Percentiles rank a stretch among this genome's conserved stretches.
These are phyloP conservation scores for Fermentozyma sake DNA, from an alignment of 1,139 yeast genomes.

Conservation along the genomic window DNA sequence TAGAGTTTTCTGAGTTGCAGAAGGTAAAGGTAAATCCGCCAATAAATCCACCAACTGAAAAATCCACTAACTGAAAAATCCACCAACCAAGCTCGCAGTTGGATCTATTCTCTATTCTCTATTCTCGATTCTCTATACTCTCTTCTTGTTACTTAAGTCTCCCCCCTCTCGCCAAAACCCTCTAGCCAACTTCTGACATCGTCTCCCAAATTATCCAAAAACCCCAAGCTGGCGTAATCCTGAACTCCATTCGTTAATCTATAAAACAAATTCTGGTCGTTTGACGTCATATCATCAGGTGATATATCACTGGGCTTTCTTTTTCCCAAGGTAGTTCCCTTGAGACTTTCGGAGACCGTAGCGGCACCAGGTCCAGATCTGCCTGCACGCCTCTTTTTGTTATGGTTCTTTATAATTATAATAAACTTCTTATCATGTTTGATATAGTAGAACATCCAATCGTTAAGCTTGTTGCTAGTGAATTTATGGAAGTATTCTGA, in stretches of 20 bases:
- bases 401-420: slow-evolving; percentile 34
- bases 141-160: slow-evolving; percentile 9
- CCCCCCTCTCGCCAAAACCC: slow-evolving; percentile 18
- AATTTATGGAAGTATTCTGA: slow-evolving; percentile 43
- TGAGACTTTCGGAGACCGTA: slow-evolving; percentile 1
- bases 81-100: no score
- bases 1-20: not conserved
- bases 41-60: no score
- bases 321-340: not conserved
- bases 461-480: slow-evolving; percentile 33
- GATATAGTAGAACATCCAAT: slow-evolving; percentile 45
- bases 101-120: not conserved
- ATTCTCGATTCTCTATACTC: not conserved
- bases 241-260: slow-evolving; percentile 21
- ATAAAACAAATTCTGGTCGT: slow-evolving; percentile 7
- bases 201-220: slow-evolving; percentile 41
- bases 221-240: slow-evolving; percentile 30
- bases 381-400: slow-evolving; percentile 16
- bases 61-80: no score
- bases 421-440: slow-evolving; percentile 27
- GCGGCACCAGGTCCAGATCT: slow-evolving; percentile 2
- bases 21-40: no score
- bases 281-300: slow-evolving; percentile 5
- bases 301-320: slow-evolving; percentile 1
- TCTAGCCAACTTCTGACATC: slow-evolving; percentile 44